phyloP scores from a whole-genome alignment of 345 rosid species.

The Salix caprea region DNA sequence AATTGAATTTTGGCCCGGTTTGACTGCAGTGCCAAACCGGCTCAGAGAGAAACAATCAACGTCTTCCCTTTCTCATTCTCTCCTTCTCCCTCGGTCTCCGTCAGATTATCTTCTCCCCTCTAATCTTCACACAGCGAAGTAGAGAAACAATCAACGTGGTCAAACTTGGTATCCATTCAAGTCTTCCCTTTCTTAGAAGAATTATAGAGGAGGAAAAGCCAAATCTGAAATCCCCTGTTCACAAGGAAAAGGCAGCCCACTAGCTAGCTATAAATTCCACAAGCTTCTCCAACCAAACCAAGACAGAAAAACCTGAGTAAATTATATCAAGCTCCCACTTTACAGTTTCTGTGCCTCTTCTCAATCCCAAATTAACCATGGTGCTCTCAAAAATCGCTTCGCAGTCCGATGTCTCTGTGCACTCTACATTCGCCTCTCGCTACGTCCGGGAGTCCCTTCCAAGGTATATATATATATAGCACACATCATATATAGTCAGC shows the following conservation, averaged over 20 bases:
- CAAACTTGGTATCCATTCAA: neutral
- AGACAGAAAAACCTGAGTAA: neutral
- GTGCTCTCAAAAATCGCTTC: slow-evolving; percentile 63
- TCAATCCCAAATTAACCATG: slow-evolving; percentile 23
- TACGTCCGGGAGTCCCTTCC: slow-evolving; percentile 76
- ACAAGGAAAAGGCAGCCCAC: neutral
- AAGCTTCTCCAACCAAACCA: neutral
- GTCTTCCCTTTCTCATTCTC: too few species aligned
- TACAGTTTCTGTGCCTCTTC: neutral
- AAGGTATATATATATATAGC: slow-evolving; percentile 25
- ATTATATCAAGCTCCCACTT: neutral
- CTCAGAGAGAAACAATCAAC: too few species aligned
- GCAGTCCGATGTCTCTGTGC: slow-evolving; percentile 64
- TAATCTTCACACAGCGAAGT: neutral
- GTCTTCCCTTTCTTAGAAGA: neutral
- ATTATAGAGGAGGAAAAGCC: too few species aligned
- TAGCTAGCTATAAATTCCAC: slow-evolving; percentile 9
- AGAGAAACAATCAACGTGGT: neutral
- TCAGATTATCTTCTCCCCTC: too few species aligned
- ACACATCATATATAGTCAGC: too few species aligned
- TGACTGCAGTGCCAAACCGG: too few species aligned
- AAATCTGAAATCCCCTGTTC: too few species aligned
- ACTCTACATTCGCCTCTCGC: slow-evolving; percentile 85
- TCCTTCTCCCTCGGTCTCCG: too few species aligned
- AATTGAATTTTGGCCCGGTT: too few species aligned